phyloP scores from a whole-genome alignment of 345 rosid species.

The Melaleuca alternifolia region DNA sequence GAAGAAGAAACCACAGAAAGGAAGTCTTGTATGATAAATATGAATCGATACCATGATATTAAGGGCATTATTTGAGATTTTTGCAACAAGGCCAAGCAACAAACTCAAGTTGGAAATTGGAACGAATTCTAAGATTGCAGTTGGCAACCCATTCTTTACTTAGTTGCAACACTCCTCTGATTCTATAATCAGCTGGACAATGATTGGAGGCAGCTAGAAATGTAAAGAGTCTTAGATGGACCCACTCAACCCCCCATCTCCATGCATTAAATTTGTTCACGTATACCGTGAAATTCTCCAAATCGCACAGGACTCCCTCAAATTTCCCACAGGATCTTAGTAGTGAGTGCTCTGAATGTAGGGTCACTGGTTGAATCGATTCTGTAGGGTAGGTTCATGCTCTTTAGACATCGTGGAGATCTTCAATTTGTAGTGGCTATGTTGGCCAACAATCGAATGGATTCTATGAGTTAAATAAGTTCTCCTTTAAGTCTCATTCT shows the following conservation, averaged over 20 bases:
- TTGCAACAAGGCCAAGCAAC: neutral
- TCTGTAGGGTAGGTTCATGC: too few species aligned
- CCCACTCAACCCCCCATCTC: too few species aligned
- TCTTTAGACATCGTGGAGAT: accelerated
- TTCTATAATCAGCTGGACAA: neutral
- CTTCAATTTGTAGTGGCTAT: neutral
- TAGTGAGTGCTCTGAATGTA: accelerated
- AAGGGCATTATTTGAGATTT: neutral
- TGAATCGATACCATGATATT: neutral
- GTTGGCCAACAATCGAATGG: neutral
- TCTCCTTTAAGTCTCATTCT: accelerated
- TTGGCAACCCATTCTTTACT: neutral
- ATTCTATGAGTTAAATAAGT: neutral
- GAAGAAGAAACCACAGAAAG: neutral
- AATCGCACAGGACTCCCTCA: too few species aligned
- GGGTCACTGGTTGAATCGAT: too few species aligned
- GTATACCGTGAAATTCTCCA: neutral
- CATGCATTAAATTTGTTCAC: neutral
- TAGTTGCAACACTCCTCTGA: neutral
- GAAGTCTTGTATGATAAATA: neutral
- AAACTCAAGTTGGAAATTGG: neutral
- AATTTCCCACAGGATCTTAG: accelerated
- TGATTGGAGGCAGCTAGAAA: neutral
- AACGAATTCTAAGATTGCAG: neutral
- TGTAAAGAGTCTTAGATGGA: too few species aligned